Percentiles rank a stretch among this genome's conserved stretches.
phyloP scores from a whole-genome alignment of 1,139 yeast genomes.

The Pichia sp. region DNA sequence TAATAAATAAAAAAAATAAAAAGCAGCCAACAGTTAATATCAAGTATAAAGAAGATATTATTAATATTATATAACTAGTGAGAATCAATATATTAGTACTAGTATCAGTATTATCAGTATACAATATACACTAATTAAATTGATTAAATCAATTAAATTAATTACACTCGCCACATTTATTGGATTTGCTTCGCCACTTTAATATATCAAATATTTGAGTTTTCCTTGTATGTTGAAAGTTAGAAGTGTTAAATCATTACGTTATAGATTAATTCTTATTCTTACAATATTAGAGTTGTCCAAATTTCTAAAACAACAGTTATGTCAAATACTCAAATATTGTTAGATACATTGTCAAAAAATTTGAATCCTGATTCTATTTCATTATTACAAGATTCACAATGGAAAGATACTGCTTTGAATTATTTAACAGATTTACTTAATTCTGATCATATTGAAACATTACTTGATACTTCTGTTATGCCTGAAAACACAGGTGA shows the following conservation, averaged over 20 bases:
- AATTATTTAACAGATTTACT: background rate
- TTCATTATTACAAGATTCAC: background rate
- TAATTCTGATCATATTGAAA: slow-evolving; percentile 14
- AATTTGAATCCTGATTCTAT: background rate
- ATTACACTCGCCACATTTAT: no score
- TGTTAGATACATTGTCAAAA: background rate
- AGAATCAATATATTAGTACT: no score
- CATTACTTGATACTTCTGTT: slow-evolving; percentile 20
- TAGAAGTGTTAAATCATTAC: no score
- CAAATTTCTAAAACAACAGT: background rate
- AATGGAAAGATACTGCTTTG: background rate
- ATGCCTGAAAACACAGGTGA: background rate
- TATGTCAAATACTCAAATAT: background rate
- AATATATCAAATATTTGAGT: no score
- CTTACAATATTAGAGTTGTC: no score
- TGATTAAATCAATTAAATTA: no score
- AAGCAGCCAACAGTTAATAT: background rate
- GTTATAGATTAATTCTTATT: no score
- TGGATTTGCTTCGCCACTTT: no score
- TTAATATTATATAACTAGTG: no score
- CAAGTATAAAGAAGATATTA: background rate
- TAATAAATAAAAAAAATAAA: background rate
- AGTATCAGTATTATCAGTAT: no score
- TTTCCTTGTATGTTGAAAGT: no score
- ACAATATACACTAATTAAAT: no score